Percentiles rank a stretch among this genome's conserved stretches.
These are phyloP conservation scores for Euphorbia peplus DNA, from an alignment of 345 rosid species.

Conservation along the genomic window DNA sequence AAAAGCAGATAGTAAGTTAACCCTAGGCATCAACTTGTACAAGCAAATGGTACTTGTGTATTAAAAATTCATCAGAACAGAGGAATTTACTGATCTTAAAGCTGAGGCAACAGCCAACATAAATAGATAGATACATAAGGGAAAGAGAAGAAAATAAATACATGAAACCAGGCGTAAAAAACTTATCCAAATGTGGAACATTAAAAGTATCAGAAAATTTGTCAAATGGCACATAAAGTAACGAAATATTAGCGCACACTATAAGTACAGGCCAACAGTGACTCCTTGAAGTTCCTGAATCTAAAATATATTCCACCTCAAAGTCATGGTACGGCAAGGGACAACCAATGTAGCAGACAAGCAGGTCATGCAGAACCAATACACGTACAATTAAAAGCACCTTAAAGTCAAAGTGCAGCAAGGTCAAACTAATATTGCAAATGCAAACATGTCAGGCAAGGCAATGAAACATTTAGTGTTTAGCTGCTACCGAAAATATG, in stretches of 20 bases:
- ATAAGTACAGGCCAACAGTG: not conserved
- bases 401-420: not conserved
- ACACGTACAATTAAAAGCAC: not conserved
- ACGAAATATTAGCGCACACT: not conserved
- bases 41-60: no score
- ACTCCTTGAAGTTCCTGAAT: not conserved
- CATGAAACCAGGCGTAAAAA: not conserved
- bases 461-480: not conserved
- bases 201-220: not conserved
- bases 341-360: not conserved
- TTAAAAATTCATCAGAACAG: no score
- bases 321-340: no score
- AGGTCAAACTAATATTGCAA: not conserved
- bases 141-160: not conserved
- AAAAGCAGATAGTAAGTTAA: not conserved
- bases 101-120: not conserved
- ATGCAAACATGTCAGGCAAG: not conserved
- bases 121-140: not conserved
- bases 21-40: not conserved
- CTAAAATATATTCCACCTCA: not conserved
- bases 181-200: not conserved
- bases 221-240: not conserved
- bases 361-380: not conserved
- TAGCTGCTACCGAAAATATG: not conserved
- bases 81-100: not conserved